phyloP scores from a whole-genome alignment of 768 basidiomycete genomes.

The Rhizopogon vesiculosus region DNA sequence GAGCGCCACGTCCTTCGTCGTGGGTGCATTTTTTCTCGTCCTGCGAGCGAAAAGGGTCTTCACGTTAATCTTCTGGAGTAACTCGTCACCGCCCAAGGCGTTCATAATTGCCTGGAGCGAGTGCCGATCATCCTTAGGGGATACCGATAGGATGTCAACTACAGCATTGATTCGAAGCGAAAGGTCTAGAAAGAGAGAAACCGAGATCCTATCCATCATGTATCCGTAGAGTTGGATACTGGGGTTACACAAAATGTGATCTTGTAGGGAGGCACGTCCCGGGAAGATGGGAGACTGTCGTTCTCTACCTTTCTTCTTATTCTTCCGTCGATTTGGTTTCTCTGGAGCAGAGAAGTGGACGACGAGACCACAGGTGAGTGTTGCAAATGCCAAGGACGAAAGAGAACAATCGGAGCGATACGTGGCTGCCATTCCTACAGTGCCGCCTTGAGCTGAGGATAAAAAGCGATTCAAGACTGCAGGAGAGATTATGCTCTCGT shows the following conservation, averaged over 20 bases:
- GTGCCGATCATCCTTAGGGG: slow-evolving; percentile 15
- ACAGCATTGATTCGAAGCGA: slow-evolving; percentile 28
- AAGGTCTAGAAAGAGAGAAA: slow-evolving; percentile 36
- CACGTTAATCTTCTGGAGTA: slow-evolving; percentile 21
- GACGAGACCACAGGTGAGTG: slow-evolving; percentile 29
- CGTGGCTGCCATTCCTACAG: slow-evolving; percentile 39
- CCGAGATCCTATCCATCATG: slow-evolving; percentile 40
- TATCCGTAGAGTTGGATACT: slow-evolving; percentile 34
- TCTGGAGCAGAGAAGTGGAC: slow-evolving; percentile 24
- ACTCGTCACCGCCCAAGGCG: slow-evolving; percentile 33
- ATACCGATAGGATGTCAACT: slow-evolving; percentile 38
- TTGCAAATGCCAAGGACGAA: slow-evolving; percentile 35
- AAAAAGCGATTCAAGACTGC: slow-evolving; percentile 25
- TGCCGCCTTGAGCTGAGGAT: slow-evolving; percentile 14
- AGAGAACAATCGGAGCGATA: slow-evolving; percentile 33
- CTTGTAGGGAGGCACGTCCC: slow-evolving; percentile 22
- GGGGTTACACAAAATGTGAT: slow-evolving; percentile 26
- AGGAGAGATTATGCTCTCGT: slow-evolving; percentile 21
- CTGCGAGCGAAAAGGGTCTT: slow-evolving; percentile 21
- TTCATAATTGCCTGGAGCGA: slow-evolving; percentile 30
- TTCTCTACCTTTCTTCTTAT: background rate
- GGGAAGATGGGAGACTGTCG: background rate
- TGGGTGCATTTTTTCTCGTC: background rate
- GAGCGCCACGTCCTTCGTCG: slow-evolving; percentile 23
- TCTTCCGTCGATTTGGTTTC: background rate